Evolutionary conservation across 2,329 filamentous ascomycete genomes (phyloP).

Genomic region (Aspergillus carbonarius): DNA sequence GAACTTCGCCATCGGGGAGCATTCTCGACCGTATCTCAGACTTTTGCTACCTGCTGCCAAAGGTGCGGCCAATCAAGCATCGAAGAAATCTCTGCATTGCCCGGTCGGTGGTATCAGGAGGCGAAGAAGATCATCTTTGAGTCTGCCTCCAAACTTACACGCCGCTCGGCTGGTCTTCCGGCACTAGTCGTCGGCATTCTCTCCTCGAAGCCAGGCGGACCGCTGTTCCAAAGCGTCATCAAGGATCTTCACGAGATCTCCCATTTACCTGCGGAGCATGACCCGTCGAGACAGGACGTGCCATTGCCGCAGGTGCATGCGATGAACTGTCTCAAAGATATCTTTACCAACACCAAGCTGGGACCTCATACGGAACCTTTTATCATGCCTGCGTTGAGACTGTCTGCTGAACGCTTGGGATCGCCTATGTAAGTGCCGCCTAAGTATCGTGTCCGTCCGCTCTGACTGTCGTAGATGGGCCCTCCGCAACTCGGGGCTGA

Average conservation of each 20-base stretch:
- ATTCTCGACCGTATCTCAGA: conserved; percentile 88
- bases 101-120: conserved; percentile 68
- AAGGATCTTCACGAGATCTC: conserved; percentile 42
- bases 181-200: conserved; percentile 81
- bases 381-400: conserved; percentile 68
- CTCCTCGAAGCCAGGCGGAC: conserved; percentile 56
- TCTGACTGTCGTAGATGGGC: conserved; percentile 65
- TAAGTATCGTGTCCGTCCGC: background rate
- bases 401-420: conserved; percentile 77
- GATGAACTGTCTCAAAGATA: conserved; percentile 87
- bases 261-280: conserved; percentile 30
- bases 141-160: conserved; percentile 75
- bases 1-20: conserved; percentile 86
- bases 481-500: conserved; percentile 87
- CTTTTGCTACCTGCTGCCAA: conserved; percentile 78
- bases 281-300: conserved; percentile 41
- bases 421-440: conserved; percentile 65
- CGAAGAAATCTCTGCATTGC: conserved; percentile 46
- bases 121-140: conserved; percentile 69
- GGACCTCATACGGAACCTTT: conserved; percentile 71
- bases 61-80: conserved; percentile 57
- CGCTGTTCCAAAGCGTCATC: conserved; percentile 43
- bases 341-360: conserved; percentile 80
- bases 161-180: conserved; percentile 88
- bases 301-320: conserved; percentile 89